These are phyloP conservation scores for Penicillium sp. DNA, from an alignment of 2,329 filamentous ascomycete genomes.

Conservation along the genomic window DNA sequence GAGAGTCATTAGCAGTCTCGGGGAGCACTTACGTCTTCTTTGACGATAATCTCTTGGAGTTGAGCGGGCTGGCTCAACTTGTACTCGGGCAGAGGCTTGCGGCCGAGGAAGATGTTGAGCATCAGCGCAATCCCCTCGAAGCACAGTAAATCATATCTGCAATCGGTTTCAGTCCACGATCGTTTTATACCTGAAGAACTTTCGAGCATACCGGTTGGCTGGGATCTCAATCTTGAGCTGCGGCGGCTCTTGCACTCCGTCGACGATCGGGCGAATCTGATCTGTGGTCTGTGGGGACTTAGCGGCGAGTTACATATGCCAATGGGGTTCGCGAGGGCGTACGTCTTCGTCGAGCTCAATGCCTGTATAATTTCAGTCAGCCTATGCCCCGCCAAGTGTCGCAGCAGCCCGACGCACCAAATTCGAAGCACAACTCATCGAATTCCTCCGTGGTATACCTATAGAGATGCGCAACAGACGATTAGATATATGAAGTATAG, in stretches of 20 bases:
- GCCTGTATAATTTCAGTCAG: constrained; percentile 43
- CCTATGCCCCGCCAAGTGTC: constrained; percentile 24
- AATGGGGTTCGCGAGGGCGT: background rate
- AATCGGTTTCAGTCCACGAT: constrained; percentile 21
- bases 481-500: constrained; percentile 13
- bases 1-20: constrained; percentile 1
- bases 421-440: constrained; percentile 97
- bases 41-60: constrained; percentile 76
- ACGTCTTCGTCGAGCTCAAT: constrained; percentile 95
- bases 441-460: constrained; percentile 92
- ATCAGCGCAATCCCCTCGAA: constrained; percentile 96
- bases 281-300: constrained; percentile 60
- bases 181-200: background rate
- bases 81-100: constrained; percentile 74
- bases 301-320: constrained; percentile 25
- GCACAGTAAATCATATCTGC: constrained; percentile 82
- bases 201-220: constrained; percentile 72
- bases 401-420: constrained; percentile 55
- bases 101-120: constrained; percentile 89
- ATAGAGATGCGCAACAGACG: constrained; percentile 8
- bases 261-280: constrained; percentile 67
- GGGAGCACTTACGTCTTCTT: constrained; percentile 54
- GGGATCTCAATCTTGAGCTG: constrained; percentile 98
- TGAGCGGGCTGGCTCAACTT: constrained; percentile 69
- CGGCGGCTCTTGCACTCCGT: constrained; percentile 79